Evolutionary conservation across 2,329 filamentous ascomycete species (phyloP).

Genomic region (Curvularia hawaiiensis): DNA sequence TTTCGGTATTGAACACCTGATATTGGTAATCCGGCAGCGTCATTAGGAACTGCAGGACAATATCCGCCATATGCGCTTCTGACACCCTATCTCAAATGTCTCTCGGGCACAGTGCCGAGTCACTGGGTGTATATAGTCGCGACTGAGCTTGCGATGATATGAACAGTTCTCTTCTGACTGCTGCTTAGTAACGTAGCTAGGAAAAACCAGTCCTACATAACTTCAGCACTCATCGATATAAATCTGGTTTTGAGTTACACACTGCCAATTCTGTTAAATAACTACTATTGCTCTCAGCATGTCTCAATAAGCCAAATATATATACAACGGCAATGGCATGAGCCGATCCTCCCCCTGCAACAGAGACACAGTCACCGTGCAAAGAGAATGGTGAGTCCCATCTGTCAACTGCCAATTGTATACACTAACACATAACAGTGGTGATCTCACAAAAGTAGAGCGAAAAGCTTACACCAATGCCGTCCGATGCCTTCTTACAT

Average conservation of each 20-base stretch:
- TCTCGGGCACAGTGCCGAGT: not conserved
- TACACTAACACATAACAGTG: conserved; percentile 20
- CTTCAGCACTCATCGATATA: too few relatives aligned
- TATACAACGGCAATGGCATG: conserved; percentile 37
- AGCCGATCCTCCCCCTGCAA: conserved; percentile 40
- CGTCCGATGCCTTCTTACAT: conserved; percentile 38
- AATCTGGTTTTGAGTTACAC: not conserved
- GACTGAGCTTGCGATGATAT: not conserved
- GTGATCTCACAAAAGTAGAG: conserved; percentile 36
- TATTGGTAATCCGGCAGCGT: not conserved
- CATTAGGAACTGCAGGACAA: not conserved
- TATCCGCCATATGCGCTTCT: not conserved
- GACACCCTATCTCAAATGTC: not conserved
- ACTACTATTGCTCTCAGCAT: too few relatives aligned
- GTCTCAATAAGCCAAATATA: too few relatives aligned
- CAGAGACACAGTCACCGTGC: conserved; percentile 47
- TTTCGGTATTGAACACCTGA: conserved; percentile 1
- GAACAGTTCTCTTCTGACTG: not conserved
- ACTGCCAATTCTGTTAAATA: not conserved
- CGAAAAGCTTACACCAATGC: conserved; percentile 42
- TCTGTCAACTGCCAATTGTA: not conserved
- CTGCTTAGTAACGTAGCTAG: too few relatives aligned
- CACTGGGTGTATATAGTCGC: not conserved
- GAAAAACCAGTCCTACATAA: too few relatives aligned
- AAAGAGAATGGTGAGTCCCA: conserved; percentile 52